Evolutionary conservation across 2,329 filamentous ascomycete species (phyloP).

Genomic region (Xylariaceae sp.): DNA sequence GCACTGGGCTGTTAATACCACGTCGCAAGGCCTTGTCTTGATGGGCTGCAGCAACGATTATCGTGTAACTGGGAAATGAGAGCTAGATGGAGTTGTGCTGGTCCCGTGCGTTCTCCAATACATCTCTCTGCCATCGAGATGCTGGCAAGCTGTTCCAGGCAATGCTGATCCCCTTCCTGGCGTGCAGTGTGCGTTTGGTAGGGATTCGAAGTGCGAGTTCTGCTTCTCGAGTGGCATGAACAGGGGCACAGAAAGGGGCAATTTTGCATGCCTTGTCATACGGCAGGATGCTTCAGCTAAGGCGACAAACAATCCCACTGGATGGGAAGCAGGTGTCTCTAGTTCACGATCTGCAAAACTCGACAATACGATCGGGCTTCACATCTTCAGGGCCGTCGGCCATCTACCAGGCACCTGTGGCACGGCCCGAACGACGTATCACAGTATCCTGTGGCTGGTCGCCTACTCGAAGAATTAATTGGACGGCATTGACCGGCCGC

Average conservation of each 20-base stretch:
- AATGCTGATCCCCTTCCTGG: too few species aligned
- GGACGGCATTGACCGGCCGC: slow-evolving; percentile 12
- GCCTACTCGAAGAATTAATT: slow-evolving; percentile 20
- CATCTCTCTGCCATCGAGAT: too few species aligned
- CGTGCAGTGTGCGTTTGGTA: too few species aligned
- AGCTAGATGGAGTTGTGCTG: too few species aligned
- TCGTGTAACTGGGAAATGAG: too few species aligned
- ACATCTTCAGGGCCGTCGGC: neutral
- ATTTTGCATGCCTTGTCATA: slow-evolving; percentile 4
- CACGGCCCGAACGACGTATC: slow-evolving; percentile 13
- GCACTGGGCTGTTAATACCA: too few species aligned
- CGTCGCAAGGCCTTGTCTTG: too few species aligned
- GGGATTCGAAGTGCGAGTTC: too few species aligned
- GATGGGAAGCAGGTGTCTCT: slow-evolving; percentile 2
- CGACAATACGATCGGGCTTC: slow-evolving; percentile 2
- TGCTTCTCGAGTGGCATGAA: too few species aligned
- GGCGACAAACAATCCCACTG: slow-evolving; percentile 1
- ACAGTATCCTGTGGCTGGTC: slow-evolving; percentile 16
- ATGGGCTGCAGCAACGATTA: too few species aligned
- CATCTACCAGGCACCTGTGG: slow-evolving; percentile 6
- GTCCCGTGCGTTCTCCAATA: too few species aligned
- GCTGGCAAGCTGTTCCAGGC: too few species aligned
- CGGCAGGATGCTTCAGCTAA: slow-evolving; percentile 4
- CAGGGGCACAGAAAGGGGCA: slow-evolving; percentile 2
- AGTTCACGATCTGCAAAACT: slow-evolving; percentile 6